Base-by-base conservation (phyloP, 768 basidiomycete species). In the Podaxis carcinomalis region DNA sequence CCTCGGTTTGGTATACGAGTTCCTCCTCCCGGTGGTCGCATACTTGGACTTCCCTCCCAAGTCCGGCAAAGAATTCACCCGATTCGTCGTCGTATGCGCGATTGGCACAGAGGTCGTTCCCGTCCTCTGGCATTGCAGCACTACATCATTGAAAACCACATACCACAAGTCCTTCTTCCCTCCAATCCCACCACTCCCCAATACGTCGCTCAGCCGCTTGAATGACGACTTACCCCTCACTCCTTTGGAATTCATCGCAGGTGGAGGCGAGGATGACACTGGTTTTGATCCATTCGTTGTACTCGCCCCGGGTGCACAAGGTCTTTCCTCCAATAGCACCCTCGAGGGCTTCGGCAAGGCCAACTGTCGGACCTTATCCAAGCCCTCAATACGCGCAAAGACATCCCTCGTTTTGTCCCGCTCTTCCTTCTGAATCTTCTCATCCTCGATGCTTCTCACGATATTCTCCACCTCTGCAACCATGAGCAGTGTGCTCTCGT, bases 401-500 rank as follows among this genome's bases (percentile, higher is more conserved):
- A 93, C 89, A 72, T 99, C 96, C 13, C 96, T 81, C 2, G 95
- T 97, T 78, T 90, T 91, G 74, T 97, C 93, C 35, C 96, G 86
- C 71, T 96, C 94, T 70, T 98, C 96, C 73, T 93, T 93, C 71
- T 92, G 90, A 58, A 94, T 91, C 79, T 98, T 98, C 78, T 99
- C 95, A 68, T 98, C 96, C 73, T 99, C 96, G 59, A 99, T 98
- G 63, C 91, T 92, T 49, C 96, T 83, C 51, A 99, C 96, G 67
- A 98, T 96, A 19, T 83, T 87, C 75, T 99, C 97, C 5, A 99
- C 92, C 73, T 98, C 95, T 19, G 94, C 93, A 0, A 98, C 95
- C 92, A 98, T 96, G 70, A 90, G 89, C 44, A 96, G 78, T 11
- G 95, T 97, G 69, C 89, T 90, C 73, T 99, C 97, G 70, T 97